Evolutionary conservation across 768 basidiomycete genomes (phyloP).

Genomic region (Polyporus arcularius): DNA sequence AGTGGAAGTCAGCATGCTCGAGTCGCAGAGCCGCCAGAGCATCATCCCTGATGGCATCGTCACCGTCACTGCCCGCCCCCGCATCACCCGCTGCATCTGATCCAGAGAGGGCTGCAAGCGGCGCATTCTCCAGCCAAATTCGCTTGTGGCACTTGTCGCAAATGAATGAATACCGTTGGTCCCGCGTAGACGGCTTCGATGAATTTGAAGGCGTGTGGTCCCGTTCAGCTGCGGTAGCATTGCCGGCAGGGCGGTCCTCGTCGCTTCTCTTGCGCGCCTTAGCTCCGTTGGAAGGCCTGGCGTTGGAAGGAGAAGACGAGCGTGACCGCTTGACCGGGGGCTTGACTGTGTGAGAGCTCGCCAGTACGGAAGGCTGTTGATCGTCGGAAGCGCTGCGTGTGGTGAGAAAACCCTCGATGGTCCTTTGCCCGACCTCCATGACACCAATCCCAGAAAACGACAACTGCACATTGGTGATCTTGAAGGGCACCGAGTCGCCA

Average conservation of each 20-base stretch:
- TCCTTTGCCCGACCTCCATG: conserved; percentile 76
- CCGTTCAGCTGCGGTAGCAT: background rate
- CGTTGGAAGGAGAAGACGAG: background rate
- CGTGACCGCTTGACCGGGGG: conserved; percentile 15
- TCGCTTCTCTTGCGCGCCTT: background rate
- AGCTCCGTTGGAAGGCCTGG: too few relatives aligned
- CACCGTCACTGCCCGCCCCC: conserved; percentile 29
- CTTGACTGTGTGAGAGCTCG: background rate
- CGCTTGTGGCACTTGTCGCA: conserved; percentile 60
- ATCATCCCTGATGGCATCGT: conserved; percentile 31
- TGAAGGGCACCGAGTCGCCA: conserved; percentile 44
- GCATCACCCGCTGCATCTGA: conserved; percentile 9
- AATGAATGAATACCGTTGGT: conserved; percentile 42
- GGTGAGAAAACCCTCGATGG: conserved; percentile 86
- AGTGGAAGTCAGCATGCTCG: conserved; percentile 91
- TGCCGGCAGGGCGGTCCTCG: background rate
- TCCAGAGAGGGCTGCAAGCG: background rate
- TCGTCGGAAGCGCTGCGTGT: conserved; percentile 26
- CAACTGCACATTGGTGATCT: conserved; percentile 71
- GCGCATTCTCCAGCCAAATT: conserved; percentile 36
- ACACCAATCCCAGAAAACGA: conserved; percentile 78
- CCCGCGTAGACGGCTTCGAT: background rate
- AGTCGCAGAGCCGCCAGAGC: conserved; percentile 45
- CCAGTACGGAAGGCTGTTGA: background rate
- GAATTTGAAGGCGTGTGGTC: background rate